Percentiles rank a stretch among this genome's conserved stretches.
Conservation (phyloP, 2,329 filamentous ascomycete species). For the Fusarium lateritium region DNA sequence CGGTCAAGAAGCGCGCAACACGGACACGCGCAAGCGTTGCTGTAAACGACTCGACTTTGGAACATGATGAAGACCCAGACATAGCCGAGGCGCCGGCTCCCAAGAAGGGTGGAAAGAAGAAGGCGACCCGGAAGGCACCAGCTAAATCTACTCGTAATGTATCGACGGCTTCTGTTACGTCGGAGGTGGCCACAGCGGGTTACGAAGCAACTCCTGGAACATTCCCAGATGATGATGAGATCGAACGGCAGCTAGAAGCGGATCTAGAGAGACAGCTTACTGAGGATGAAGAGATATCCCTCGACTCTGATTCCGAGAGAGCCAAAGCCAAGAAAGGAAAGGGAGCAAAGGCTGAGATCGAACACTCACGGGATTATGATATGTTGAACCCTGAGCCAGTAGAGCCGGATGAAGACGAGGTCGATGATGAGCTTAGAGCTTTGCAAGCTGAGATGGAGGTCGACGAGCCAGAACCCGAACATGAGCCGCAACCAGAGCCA, state of each 20-base stretch:
- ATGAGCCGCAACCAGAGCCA: slow-evolving; percentile 29
- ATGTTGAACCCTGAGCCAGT: slow-evolving; percentile 68
- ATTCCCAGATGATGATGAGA: slow-evolving; percentile 73
- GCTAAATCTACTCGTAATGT: slow-evolving; percentile 53
- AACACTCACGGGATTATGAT: slow-evolving; percentile 59
- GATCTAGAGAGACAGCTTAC: slow-evolving; percentile 72
- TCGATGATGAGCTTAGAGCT: slow-evolving; percentile 66
- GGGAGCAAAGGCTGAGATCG: slow-evolving; percentile 46
- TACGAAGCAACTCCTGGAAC: slow-evolving; percentile 56
- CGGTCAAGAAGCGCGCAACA: slow-evolving; percentile 72
- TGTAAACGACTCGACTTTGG: slow-evolving; percentile 57
- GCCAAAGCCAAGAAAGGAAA: slow-evolving; percentile 52
- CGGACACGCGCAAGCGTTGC: slow-evolving; percentile 65
- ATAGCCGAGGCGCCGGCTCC: slow-evolving; percentile 56
- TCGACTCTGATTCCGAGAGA: slow-evolving; percentile 63
- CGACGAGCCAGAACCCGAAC: slow-evolving; percentile 42
- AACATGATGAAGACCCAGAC: slow-evolving; percentile 58
- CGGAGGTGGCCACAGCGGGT: slow-evolving; percentile 67
- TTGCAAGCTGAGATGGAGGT: slow-evolving; percentile 66
- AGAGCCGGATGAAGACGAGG: slow-evolving; percentile 62
- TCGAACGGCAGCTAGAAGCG: slow-evolving; percentile 75
- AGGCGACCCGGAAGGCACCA: slow-evolving; percentile 60
- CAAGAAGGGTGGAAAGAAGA: slow-evolving; percentile 53
- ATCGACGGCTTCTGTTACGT: slow-evolving; percentile 67
- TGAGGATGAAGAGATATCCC: slow-evolving; percentile 66